Evolutionary conservation across 805 yeast species (phyloP), one percentile per base, ranked within the genome.

Genomic region (Lipomyces sp.): DNA sequence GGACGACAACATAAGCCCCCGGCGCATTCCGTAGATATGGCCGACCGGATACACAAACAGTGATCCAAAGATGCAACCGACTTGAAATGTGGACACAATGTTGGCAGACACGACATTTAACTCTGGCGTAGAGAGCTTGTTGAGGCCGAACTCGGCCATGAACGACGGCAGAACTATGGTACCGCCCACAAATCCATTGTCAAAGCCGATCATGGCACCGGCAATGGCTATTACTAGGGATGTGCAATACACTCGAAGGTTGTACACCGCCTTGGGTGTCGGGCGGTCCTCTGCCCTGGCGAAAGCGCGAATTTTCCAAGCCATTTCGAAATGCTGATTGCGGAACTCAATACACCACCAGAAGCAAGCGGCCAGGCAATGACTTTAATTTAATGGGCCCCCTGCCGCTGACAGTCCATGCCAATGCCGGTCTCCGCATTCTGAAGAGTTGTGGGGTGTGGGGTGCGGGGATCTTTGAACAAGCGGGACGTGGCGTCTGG

Each of bases 1-100:
- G 24, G 59, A 8, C 29, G 64, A 32, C 24, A 55, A 30, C 42
- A 62, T 59, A 13, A 65, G 55, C 2, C 65, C 64, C 57, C 82
- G 77, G 65, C 89, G 85, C 72, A 97, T 82, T 1, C 97, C 97
- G 70, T 82, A 81, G 11, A 83, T 82, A 76, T 92, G 97, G 2
- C 94, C 86, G 3, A 88, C 74, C 11, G 84, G 72, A 0, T 90
- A 89, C 2, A 90, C 87, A 8, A 64, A 53, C 10, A 64, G 32
- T 1, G 64, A 57, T n/a, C 67, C 67, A 59, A 62, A 64, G 58
- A 60, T 60, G 56, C 62, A 56, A 18, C 66, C 66, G 4, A 63
- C 66, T 35, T 59, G 63, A 61, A 92, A 79, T n/a, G 88, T 85
- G 0, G 95, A 90, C 0, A 94, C 92, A 55, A 90, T 82, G 30